phyloP scores from a whole-genome alignment of 768 basidiomycete species.

The Trametes cinnabarina region DNA sequence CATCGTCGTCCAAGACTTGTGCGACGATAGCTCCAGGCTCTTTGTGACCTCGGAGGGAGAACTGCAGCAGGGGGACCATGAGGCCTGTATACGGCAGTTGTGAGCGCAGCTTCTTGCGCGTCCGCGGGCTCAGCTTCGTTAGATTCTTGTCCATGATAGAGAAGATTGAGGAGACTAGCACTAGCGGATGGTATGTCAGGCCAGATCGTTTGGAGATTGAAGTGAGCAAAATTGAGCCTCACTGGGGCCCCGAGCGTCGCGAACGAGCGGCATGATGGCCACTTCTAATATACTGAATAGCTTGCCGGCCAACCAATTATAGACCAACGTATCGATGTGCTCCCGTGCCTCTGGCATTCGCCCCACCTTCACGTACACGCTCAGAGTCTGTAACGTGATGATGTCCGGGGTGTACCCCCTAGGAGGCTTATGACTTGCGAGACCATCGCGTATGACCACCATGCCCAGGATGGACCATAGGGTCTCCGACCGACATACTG shows the following conservation, averaged over 20 bases:
- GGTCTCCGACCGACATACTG: not conserved
- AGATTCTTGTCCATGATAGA: not conserved
- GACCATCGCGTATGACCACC: not conserved
- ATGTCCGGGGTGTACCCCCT: not conserved
- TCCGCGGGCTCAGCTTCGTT: not conserved
- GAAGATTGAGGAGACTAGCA: not conserved
- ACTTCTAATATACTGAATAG: not conserved
- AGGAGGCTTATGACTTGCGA: not conserved
- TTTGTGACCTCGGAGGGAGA: not conserved
- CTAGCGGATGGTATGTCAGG: not conserved
- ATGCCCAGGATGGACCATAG: not conserved
- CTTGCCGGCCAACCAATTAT: not conserved
- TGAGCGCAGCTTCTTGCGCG: not conserved
- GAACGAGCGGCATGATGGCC: not conserved
- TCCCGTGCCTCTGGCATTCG: not conserved
- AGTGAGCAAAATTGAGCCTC: not conserved
- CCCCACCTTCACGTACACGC: not conserved
- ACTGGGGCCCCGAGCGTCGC: not conserved
- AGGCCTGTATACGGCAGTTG: not conserved
- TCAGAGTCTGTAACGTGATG: not conserved
- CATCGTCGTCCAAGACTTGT: not conserved
- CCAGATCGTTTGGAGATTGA: too few species aligned
- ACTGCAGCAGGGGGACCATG: not conserved
- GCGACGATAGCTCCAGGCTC: not conserved
- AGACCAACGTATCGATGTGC: not conserved